Base-by-base conservation (phyloP, 768 basidiomycete species). In the Suillus sp. region DNA sequence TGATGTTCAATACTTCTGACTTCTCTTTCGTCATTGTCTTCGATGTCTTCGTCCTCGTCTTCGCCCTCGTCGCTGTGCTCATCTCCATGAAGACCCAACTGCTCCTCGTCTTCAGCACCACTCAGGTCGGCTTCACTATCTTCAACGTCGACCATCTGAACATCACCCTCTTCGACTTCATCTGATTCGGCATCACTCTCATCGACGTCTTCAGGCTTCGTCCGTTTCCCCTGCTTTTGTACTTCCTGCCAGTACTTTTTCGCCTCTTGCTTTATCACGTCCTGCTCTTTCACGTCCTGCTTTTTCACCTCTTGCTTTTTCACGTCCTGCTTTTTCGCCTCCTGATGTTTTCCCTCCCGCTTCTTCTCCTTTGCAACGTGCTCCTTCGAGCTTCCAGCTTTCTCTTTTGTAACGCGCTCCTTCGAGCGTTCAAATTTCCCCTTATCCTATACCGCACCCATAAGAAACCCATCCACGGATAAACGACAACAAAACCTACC, bases 221-320 rank as follows among this genome's bases (percentile, higher is more conserved):
- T 76, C 9, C 73, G 78, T 13, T 68, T 77, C 45, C 75, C 81
- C 35, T 16, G 71, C 78, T 22, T 75, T 75, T 59, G 75, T 9
- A 27, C 74, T 56, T 75, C 72, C 40, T 76, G 73, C 64, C 80
- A 78, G 65, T 74, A 63, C 62, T 69, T 70, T 67, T 73, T 76
- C 3, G 16, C 8, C 60, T 76, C 64, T 48, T 40, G 57, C 22
- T 68, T 59, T 72, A 71, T 58, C 72, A 70, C 37, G 1, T 30
- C 18, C 66, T 79, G 77, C 59, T 87, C 75, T 63, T 77, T 27
- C 5, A 4, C 80, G 70, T 82, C 79, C 74, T 84, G 91, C 80
- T 84, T 90, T 74, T 77, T 83, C 9, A 27, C 27, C 73, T 88
- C 88, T 72, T 89, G 88, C 69, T 90, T 91, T 65, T 85, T 84